Base-by-base conservation (phyloP, 208 protist species). In the Lotmaria passim region DNA sequence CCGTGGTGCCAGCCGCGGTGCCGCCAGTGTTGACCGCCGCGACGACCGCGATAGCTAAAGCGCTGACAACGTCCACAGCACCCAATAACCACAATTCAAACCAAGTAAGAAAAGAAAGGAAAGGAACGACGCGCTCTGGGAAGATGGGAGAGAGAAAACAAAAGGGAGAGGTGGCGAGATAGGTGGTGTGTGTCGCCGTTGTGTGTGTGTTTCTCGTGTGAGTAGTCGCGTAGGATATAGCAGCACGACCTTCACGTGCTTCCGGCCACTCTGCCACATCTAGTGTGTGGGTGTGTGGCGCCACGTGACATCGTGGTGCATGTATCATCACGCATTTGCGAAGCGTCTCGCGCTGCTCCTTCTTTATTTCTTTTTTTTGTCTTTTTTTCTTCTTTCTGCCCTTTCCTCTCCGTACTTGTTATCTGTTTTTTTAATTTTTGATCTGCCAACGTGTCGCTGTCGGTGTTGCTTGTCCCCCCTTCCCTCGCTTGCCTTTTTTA, bases 1-100 rank as follows among this genome's bases (percentile, higher is more conserved):
- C 15, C 71, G 66, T 43, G 62, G 78, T 43, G 82, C 80, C 12
- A 33, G 57, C 15, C 73, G 66, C 41, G 67, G 78, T 36, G 82
- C 71, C 51, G 50, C 58, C 33, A 63, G 68, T 55, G 46, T 77
- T 14, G 71, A 77, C 44, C 77, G 80, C 39, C 81, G 81, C 46
- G 79, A 77, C 12, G 63, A 73, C 36, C 72, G 69, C 73, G 74
- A 78, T 15, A 65, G 69, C 57, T 56, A 73, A 72, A 33, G 3
- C 33, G 7, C 11, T 7, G 7, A 7, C 19, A 51, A 24, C 28
- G 51, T 17, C 38, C 26, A 41, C 24, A 50, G 10, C 67, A 26
- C 17, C 17, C 14, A 30, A 55, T n/a, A n/a, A n/a, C n/a, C n/a
- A n/a, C n/a, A n/a, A n/a, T n/a, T n/a, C n/a, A n/a, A n/a, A n/a